A percentile compares a stretch with the other conserved stretches of the same genome.
phyloP scores from a whole-genome alignment of 2,329 filamentous ascomycete species.

The Ceratocystiopsis minuta region DNA sequence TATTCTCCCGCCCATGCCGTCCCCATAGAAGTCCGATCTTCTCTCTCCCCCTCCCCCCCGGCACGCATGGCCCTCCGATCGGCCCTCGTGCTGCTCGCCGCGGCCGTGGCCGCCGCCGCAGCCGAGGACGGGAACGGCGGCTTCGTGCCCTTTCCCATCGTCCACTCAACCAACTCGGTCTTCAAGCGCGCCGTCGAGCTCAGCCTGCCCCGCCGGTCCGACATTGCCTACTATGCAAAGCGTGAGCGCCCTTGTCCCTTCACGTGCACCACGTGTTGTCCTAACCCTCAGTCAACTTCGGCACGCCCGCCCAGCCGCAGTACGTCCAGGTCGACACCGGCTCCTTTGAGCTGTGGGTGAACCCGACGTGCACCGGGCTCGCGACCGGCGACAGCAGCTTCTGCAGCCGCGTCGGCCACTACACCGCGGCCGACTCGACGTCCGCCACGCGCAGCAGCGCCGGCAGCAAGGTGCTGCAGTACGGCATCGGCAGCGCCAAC shows the following conservation, averaged over 20 bases:
- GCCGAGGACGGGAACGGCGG: constrained; percentile 9
- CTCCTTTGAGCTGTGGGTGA: constrained; percentile 44
- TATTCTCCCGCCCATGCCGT: neutral
- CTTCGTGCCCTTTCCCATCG: constrained; percentile 22
- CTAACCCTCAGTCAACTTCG: constrained; percentile 25
- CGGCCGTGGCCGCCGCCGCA: neutral
- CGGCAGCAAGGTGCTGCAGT: constrained; percentile 23
- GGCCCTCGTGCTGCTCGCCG: neutral
- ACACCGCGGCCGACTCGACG: constrained; percentile 24
- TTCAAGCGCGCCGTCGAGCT: constrained; percentile 25
- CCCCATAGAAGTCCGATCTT: no score
- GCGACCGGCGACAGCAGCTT: constrained; percentile 22
- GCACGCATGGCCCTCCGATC: constrained; percentile 1
- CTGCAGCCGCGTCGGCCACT: constrained; percentile 27
- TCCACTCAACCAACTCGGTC: constrained; percentile 24
- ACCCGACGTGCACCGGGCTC: constrained; percentile 36
- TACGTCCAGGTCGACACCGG: constrained; percentile 40
- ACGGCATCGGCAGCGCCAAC: constrained; percentile 33
- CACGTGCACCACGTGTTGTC: no score
- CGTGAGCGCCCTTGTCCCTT: constrained; percentile 14
- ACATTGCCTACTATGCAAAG: constrained; percentile 35
- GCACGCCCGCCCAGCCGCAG: constrained; percentile 33
- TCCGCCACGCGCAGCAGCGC: constrained; percentile 17
- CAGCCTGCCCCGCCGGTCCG: constrained; percentile 29
- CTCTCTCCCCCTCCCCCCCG: neutral